Evolutionary conservation across 163 green algal genomes (phyloP), one percentile per base, ranked within the genome.

Genomic region (Trebouxia gelatinosa): DNA sequence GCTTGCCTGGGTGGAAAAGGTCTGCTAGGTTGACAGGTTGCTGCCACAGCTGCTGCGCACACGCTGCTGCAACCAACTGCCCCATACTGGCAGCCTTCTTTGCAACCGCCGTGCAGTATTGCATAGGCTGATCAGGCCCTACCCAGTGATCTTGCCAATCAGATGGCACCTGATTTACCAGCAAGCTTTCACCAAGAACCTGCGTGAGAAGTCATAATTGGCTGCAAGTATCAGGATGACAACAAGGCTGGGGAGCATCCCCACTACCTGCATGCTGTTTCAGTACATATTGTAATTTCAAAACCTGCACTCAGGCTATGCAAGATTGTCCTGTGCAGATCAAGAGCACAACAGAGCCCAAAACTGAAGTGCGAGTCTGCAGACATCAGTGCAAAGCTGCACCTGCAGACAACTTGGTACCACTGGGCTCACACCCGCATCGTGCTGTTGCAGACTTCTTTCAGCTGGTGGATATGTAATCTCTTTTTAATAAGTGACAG

Each of bases 101-200:
- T 65, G 90, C 81, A 29, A 90, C 87, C 2, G 83, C 83, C 21
- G 80, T 77, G 38, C 87, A 84, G 85, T 93, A 95, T 29, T 88
- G 80, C 26, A 87, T 78, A 13, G 89, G 86, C 0, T 80, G 66
- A 31, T 83, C 80, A 5, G 86, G 87, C 4, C 90, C 91, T 65
- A 91, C 83, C 90, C 89, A 94, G 26, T 83, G 46, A 4, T 61
- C 43, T 48, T 92, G 87, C 89, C 91, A 95, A 0, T n/a, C 31
- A 40, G 40, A 57, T 0, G 88, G 88, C 5, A 95, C 81, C 16
- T 80, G 61, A 38, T 87, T 87, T 3, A 61, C 34, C 57, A 93
- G 57, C 50, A 94, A 83, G 34, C 77, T 34, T 17, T 74, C 61
- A 9, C 82, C 37, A 26, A 79, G 59, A 28, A 48, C 66, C 57